These are phyloP conservation scores for Venturia aucupariae DNA, from an alignment of 2,329 filamentous ascomycete genomes.

Conservation along the genomic window DNA sequence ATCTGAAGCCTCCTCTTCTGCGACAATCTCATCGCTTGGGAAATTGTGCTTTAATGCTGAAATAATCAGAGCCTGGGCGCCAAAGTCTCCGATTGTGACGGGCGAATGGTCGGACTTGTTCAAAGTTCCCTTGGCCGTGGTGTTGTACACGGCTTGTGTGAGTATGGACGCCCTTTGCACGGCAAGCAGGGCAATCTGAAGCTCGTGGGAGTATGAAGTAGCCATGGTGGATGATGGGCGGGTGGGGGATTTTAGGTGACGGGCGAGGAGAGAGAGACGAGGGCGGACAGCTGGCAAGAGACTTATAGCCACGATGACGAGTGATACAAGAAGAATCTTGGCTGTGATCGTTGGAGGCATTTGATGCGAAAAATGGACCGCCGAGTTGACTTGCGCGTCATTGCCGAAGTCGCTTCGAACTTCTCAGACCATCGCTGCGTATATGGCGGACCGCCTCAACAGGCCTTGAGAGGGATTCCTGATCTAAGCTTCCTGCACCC, in stretches of 20 bases:
- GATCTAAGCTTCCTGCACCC: no score
- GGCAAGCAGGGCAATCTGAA: slow-evolving; percentile 74
- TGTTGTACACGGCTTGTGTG: slow-evolving; percentile 70
- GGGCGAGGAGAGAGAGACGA: slow-evolving; percentile 32
- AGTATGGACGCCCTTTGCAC: slow-evolving; percentile 74
- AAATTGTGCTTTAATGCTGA: slow-evolving; percentile 82
- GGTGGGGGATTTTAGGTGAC: slow-evolving; percentile 20
- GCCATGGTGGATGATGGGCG: slow-evolving; percentile 28
- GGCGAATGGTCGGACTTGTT: slow-evolving; percentile 93
- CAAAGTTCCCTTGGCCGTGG: slow-evolving; percentile 88
- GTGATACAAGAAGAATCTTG: neutral
- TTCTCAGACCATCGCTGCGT: neutral
- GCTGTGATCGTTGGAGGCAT: neutral
- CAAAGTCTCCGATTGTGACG: slow-evolving; percentile 96
- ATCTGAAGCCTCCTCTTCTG: slow-evolving; percentile 82
- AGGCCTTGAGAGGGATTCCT: no score
- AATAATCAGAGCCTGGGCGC: slow-evolving; percentile 94
- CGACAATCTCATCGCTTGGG: slow-evolving; percentile 82
- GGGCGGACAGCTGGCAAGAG: slow-evolving; percentile 25
- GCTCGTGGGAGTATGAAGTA: slow-evolving; percentile 61
- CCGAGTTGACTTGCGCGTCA: no score
- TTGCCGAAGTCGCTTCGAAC: neutral
- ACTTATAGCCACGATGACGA: slow-evolving; percentile 34
- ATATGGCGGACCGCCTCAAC: neutral
- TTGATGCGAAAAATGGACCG: neutral